Base-by-base conservation (phyloP, 1,284 basidiomycete genomes). In the Acaromyces ingoldii region DNA sequence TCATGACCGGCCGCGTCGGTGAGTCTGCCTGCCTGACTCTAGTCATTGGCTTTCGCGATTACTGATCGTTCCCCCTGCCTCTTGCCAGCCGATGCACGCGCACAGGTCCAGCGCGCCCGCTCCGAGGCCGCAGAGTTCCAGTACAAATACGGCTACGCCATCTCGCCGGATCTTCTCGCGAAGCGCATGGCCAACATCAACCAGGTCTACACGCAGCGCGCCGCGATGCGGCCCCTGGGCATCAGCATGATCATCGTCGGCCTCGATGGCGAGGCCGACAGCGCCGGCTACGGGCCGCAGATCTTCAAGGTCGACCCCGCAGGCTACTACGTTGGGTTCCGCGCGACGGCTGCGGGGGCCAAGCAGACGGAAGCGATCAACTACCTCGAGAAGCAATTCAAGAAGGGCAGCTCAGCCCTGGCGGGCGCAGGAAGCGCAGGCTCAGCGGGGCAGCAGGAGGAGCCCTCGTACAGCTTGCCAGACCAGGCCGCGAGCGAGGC, bases 311-410 rank as follows among this genome's bases (percentile, higher is more conserved):
- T 98, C 55, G 95, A 99, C 76, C 95, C 95, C 5, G 95, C 95
- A 1, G 95, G 95, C 2, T 97, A 95, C 80, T 99, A 91, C 76
- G 89, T 96, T 39, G 95, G 95, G 1, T 98, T 93, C 81, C 91
- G 96, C 66, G 95, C 93, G 19, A 95, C 93, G 1, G 85, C 92
- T 0, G 86, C 91, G 1, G 95, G 95, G 0, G 89, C 93, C 77
- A 99, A 99, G 74, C 93, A 98, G 74, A 92, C 95, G 67, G 95
- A 99, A 75, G 91, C 91, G 3, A 96, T 92, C 84, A 98, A 97
- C 77, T 71, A 80, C 70, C 81, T 99, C 51, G 95, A 99, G 80
- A 98, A 98, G 81, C 90, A 91, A 77, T 98, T 91, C 89, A 99
- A 98, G 80, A 91, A 91, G 72, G 80, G 91, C 10, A 63, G 60